These are phyloP conservation scores for Acanthamoeba divionensis DNA, from an alignment of 208 protist species.

Conservation along the genomic window DNA sequence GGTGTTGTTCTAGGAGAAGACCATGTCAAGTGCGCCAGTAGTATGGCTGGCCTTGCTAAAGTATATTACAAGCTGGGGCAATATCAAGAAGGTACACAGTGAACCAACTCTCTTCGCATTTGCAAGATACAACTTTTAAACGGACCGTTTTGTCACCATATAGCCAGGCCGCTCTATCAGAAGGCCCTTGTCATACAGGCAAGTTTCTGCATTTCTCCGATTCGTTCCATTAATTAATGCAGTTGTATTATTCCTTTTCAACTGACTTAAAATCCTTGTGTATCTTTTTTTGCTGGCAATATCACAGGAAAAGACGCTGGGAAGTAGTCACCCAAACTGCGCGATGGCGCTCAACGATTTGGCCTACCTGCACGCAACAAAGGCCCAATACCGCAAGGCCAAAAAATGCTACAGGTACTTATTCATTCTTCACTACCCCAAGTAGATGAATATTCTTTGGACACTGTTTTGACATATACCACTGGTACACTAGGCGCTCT, in stretches of 20 bases:
- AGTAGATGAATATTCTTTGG: background rate
- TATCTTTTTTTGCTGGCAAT: background rate
- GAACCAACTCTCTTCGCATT: background rate
- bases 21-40: background rate
- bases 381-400: slow-evolving; percentile 38
- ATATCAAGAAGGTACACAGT: slow-evolving; percentile 37
- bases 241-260: too few species aligned
- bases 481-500: slow-evolving; percentile 1
- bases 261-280: background rate
- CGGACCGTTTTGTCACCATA: background rate
- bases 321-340: slow-evolving; percentile 45
- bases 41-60: slow-evolving; percentile 42
- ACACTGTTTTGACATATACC: background rate
- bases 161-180: slow-evolving; percentile 46
- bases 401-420: slow-evolving; percentile 7
- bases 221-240: too few species aligned
- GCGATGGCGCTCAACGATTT: slow-evolving; percentile 38
- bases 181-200: slow-evolving; percentile 9
- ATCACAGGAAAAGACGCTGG: slow-evolving; percentile 36
- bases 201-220: background rate
- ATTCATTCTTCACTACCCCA: background rate
- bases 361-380: slow-evolving; percentile 45
- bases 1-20: slow-evolving; percentile 41
- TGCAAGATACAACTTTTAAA: background rate
- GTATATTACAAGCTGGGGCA: slow-evolving; percentile 50